Conservation (phyloP, 441 rosid genomes). For the Bruguiera hainesii region DNA sequence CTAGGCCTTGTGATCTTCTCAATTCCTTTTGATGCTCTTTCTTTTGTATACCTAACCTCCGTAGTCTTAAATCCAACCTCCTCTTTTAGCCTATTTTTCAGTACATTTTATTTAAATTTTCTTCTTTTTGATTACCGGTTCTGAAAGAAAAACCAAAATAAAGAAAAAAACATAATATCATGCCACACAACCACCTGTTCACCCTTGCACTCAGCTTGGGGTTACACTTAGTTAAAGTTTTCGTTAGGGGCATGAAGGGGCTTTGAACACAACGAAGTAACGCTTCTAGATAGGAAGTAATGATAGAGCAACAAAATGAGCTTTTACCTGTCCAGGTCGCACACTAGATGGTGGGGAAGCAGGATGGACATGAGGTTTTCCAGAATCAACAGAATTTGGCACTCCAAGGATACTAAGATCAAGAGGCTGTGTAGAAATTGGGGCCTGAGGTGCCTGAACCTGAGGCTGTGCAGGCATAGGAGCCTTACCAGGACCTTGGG, state of each 20-base stretch:
- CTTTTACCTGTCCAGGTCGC: slow-evolving; percentile 90
- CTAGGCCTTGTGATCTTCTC: too few species aligned
- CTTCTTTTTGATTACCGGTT: too few species aligned
- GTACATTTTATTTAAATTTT: too few species aligned
- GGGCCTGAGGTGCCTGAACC: slow-evolving; percentile 41
- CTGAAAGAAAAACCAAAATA: too few species aligned
- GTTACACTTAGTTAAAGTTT: background rate
- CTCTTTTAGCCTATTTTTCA: too few species aligned
- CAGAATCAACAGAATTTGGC: slow-evolving; percentile 56
- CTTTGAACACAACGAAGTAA: background rate
- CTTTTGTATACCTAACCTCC: too few species aligned
- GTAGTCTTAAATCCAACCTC: too few species aligned
- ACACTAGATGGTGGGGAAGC: slow-evolving; percentile 61
- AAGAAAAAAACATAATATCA: too few species aligned
- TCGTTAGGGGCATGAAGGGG: background rate
- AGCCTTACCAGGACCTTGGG: slow-evolving; percentile 49
- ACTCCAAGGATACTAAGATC: slow-evolving; percentile 94
- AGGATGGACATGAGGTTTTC: slow-evolving; percentile 52
- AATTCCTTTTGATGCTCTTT: too few species aligned
- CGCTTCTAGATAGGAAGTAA: background rate
- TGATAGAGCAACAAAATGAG: background rate
- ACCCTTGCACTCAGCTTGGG: too few species aligned
- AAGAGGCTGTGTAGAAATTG: slow-evolving; percentile 71
- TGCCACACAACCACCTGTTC: too few species aligned
- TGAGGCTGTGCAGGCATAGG: slow-evolving; percentile 39